Evolutionary conservation across 140 eudicot genomes (phyloP).

Genomic region (Cichorium intybus): DNA sequence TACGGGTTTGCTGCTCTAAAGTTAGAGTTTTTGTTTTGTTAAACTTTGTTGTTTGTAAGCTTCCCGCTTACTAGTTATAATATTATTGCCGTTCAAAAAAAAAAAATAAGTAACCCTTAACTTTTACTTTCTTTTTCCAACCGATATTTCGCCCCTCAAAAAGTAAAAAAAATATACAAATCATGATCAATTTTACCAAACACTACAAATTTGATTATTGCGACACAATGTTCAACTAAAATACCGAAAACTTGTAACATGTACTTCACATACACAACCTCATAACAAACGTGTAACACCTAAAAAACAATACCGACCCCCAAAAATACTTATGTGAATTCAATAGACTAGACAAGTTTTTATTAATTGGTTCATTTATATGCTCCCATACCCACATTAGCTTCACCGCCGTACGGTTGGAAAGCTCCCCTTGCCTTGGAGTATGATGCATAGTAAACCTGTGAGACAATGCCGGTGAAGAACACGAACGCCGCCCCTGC

Average conservation of each 20-base stretch:
- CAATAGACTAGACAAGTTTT: not conserved
- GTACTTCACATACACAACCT: conserved; percentile 22
- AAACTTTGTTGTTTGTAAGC: no score
- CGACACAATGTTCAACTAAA: conserved; percentile 18
- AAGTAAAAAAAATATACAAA: no score
- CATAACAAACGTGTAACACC: conserved; percentile 16
- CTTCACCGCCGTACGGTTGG: conserved; percentile 33
- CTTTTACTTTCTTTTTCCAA: no score
- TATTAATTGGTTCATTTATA: conserved; percentile 38
- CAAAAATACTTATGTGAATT: conserved; percentile 12
- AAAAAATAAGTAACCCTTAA: no score
- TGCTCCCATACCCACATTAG: conserved; percentile 65
- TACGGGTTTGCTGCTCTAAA: no score
- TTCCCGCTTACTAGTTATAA: no score
- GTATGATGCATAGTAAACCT: conserved; percentile 64
- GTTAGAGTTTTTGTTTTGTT: no score
- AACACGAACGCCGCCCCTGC: conserved; percentile 88
- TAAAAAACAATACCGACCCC: conserved; percentile 12
- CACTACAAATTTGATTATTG: not conserved
- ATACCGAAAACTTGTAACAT: conserved; percentile 23
- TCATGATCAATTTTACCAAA: not conserved
- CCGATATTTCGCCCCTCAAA: no score
- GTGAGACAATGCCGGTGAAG: conserved; percentile 70
- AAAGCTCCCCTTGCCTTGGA: conserved; percentile 51
- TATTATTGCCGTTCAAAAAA: no score